Base-by-base conservation (phyloP, 306 rosid species). In the Ormosia semicastrata region DNA sequence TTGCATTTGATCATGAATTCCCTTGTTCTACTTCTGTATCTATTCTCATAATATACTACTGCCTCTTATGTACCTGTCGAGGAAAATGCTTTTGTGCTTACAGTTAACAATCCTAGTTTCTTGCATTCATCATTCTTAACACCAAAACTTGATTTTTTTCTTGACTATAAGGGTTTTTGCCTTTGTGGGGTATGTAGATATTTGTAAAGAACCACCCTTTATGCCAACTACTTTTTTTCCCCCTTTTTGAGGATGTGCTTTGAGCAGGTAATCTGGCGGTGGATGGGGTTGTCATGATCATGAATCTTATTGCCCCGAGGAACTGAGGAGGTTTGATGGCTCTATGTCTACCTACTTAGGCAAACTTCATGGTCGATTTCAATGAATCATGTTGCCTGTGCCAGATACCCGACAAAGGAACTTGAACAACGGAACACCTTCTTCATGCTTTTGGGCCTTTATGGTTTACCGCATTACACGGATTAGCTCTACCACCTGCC, bases 241-340 rank as follows among this genome's bases (percentile, higher is more conserved):
- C 24, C 24, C 24, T 44, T 11, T 34, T 3, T 56, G 46, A 33
- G 70, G 17, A 18, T 80, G 74, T 66, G 52, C 78, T 83, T 80
- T 68, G 82, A 58, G 66, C 81, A 89, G 97, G 73, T 86, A 50
- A 65, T 76, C 84, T 12, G 76, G 82, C 30, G 64, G 85, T 71
- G 63, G 79, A 83, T n/a, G n/a, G n/a, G n/a, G n/a, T n/a, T n/a
- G n/a, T n/a, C n/a, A n/a, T n/a, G n/a, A n/a, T n/a, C n/a, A n/a
- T n/a, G n/a, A n/a, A n/a, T n/a, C n/a, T n/a, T n/a, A n/a, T n/a
- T n/a, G n/a, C n/a, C n/a, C n/a, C n/a, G n/a, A n/a, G n/a, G n/a
- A n/a, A n/a, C n/a, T n/a, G n/a, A n/a, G n/a, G n/a, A n/a, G n/a
- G n/a, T n/a, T n/a, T n/a, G n/a, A n/a, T n/a, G n/a, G n/a, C n/a